Evolutionary conservation across 2,329 filamentous ascomycete genomes (phyloP).

Genomic region (Penicillium hesseltinei): DNA sequence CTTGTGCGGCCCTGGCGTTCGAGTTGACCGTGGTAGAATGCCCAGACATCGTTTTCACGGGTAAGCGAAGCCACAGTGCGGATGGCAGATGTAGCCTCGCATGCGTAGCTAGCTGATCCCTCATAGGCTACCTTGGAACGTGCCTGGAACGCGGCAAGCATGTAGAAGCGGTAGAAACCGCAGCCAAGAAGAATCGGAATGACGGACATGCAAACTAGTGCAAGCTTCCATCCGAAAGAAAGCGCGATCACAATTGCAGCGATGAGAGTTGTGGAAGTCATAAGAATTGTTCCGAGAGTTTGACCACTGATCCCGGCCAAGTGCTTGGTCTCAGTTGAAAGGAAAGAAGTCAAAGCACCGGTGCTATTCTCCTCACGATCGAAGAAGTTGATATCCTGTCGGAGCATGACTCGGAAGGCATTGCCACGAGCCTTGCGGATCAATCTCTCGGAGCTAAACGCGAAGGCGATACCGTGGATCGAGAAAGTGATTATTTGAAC

Average conservation of each 20-base stretch:
- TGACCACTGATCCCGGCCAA: conserved; percentile 83
- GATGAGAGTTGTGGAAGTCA: conserved; percentile 75
- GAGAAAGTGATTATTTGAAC: conserved; percentile 69
- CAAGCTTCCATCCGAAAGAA: conserved; percentile 83
- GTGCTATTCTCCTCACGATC: conserved; percentile 86
- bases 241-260: conserved; percentile 68
- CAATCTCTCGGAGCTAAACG: conserved; percentile 80
- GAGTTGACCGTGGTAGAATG: conserved; percentile 67
- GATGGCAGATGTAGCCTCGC: conserved; percentile 90
- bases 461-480: conserved; percentile 71
- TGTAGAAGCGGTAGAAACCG: conserved; percentile 85
- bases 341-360: conserved; percentile 81
- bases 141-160: conserved; percentile 74
- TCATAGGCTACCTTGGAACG: conserved; percentile 79
- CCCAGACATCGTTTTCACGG: conserved; percentile 76
- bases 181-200: conserved; percentile 75
- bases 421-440: conserved; percentile 77
- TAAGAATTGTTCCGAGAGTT: conserved; percentile 81
- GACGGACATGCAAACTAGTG: conserved; percentile 74
- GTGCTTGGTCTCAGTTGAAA: conserved; percentile 86
- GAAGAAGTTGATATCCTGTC: conserved; percentile 91
- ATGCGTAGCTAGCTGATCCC: conserved; percentile 79
- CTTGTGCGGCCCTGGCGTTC: conserved; percentile 65
- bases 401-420: conserved; percentile 82
- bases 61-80: conserved; percentile 90